Base-by-base conservation (phyloP, 345 rosid species). In the Gynandropsis gynandra region DNA sequence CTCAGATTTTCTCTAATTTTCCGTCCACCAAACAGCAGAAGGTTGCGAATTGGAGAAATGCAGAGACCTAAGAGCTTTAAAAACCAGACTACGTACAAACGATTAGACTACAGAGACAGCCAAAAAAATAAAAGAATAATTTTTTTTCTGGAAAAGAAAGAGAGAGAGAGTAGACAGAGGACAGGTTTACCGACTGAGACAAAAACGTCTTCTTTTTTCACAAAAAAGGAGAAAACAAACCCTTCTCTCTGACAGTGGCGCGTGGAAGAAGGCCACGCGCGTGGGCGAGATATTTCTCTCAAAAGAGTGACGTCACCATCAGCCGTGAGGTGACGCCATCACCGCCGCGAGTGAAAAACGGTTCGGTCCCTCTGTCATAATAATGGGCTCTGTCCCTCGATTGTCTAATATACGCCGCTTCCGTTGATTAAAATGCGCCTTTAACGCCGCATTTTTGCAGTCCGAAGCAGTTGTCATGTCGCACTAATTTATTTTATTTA, bases 91-190 rank as follows among this genome's bases (percentile, higher is more conserved):
- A 64, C 20, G 57, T 63, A 48, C 24, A 24, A n/a, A 35, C 48
- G 64, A 65, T 65, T 65, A 58, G 59, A 65, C 60, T 32, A 52
- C 10, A 65, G 64, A 58, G 59, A 65, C 64, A 44, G 60, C 64
- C 18, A 51, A 37, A 5, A 9, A 16, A 35, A 35, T 24, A 24
- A 24, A 24, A 24, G 29, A 24, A 24, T 2, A 24, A 5, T 24
- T 24, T 24, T 24, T 24, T 24, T 24, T 24, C 5, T 24, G 29
- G 13, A 34, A 16, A 19, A 8, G 18, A 13, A 41, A 19, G 7
- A 0, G 1, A 12, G 1, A 7, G 11, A 21, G 36, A 50, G 14
- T n/a, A 47, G 5, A 24, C 29, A 24, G 29, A 5, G 29, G 29
- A 43, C 55, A 51, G 39, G 42, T 51, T 58, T 19, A 58, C 33